Evolutionary conservation across 1,139 yeast genomes (phyloP).

Genomic region (Blastobotrys elegans): DNA sequence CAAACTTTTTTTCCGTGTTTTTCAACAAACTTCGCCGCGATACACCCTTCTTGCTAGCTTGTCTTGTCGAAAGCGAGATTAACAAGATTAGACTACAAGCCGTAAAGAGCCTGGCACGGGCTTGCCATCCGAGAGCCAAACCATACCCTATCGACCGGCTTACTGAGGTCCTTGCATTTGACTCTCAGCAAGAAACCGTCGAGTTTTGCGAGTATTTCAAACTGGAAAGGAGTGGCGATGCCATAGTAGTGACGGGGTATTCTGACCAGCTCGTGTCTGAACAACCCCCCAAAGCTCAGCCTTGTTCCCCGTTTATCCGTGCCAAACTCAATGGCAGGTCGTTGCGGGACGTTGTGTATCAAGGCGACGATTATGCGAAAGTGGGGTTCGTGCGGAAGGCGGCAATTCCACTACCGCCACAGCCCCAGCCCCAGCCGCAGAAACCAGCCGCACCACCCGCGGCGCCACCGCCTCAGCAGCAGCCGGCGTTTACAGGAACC

Average conservation of each 20-base stretch:
- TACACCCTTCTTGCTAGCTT: constrained; percentile 68
- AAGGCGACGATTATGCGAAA: background rate
- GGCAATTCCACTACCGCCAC: background rate
- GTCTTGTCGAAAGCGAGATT: constrained; percentile 74
- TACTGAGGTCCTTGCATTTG: constrained; percentile 58
- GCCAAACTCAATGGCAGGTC: constrained; percentile 37
- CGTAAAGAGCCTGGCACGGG: constrained; percentile 58
- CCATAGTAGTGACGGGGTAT: constrained; percentile 57
- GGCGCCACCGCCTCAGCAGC: background rate
- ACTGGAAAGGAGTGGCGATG: constrained; percentile 40
- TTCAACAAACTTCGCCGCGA: constrained; percentile 49
- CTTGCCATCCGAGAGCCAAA: constrained; percentile 68
- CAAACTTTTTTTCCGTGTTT: constrained; percentile 59
- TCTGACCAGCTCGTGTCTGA: constrained; percentile 41
- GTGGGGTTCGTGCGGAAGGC: background rate
- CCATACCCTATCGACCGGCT: constrained; percentile 52
- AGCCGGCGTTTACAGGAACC: too few relatives aligned
- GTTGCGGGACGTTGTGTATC: constrained; percentile 32
- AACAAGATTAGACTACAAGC: constrained; percentile 77
- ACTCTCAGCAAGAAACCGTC: constrained; percentile 47
- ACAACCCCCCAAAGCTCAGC: constrained; percentile 48
- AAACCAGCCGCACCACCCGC: background rate
- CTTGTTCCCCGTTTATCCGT: constrained; percentile 53
- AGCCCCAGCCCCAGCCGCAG: background rate
- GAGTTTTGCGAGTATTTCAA: constrained; percentile 63